Base-by-base conservation (phyloP, 768 basidiomycete genomes). In the Serendipita sp. region DNA sequence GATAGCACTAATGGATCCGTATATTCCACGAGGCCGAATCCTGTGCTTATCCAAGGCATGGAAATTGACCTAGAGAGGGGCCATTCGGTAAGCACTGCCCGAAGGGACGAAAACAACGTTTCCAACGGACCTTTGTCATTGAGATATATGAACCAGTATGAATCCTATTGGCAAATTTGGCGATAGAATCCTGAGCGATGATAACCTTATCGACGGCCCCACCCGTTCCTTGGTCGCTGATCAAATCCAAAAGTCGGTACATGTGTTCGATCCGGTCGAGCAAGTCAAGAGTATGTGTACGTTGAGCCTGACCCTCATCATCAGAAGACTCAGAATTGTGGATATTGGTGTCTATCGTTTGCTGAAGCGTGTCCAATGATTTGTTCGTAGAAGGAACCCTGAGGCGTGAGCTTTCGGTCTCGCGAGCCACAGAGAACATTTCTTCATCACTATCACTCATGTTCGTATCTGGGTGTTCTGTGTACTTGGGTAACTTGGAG, bases 191-290 rank as follows among this genome's bases (percentile, higher is more conserved):
- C 69, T 83, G 82, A 1, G 76, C 75, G 34, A 85, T 85, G 70
- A 85, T 80, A 35, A 85, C 78, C 69, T 85, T 85, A 67, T 84
- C 82, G 44, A 83, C 83, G 83, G 66, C 16, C 58, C 3, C 2
- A 44, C n/a, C 3, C 4, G 34, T n/a, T 0, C 78, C 77, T 47
- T 76, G 73, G 65, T 84, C 83, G 7, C 71, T 77, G 66, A 83
- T 78, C 13, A 84, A 73, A 63, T 83, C 82, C 3, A 83, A 72
- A 41, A 84, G 74, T 3, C 80, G 77, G 71, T 78, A 82, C 74
- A 83, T 74, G 28, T 78, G 79, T 52, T 73, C 71, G 67, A 83
- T 73, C 2, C 58, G 64, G 8, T 63, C 44, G n/a, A 48, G 47
- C 45, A 65, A 63, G 62, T 65, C 65, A 4, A 60, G 16, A 28